phyloP scores from a whole-genome alignment of 208 protist species.

The Trypanosoma theileri region DNA sequence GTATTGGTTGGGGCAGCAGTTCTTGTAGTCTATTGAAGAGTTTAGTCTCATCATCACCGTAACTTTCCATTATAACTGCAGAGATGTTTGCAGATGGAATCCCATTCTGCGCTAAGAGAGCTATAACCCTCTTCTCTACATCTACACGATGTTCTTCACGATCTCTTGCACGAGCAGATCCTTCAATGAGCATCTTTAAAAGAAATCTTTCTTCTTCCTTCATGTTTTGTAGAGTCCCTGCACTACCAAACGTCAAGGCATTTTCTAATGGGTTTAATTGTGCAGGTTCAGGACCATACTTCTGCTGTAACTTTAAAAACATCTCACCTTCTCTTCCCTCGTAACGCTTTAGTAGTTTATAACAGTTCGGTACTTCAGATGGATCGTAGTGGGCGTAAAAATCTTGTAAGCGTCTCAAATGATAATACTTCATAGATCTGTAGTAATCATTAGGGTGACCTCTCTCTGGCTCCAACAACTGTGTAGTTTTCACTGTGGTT shows the following conservation, averaged over 20 bases:
- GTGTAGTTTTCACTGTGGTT: too few species aligned
- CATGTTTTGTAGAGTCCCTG: too few species aligned
- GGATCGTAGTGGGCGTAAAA: constrained; percentile 3
- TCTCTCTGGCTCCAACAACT: too few species aligned
- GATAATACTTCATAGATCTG: background rate
- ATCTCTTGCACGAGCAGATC: background rate
- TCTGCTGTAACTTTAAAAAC: background rate
- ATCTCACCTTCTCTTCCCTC: constrained; percentile 1
- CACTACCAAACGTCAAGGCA: background rate
- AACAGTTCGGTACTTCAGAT: background rate
- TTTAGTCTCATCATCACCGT: background rate
- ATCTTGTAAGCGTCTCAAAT: constrained; percentile 1
- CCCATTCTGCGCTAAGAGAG: background rate
- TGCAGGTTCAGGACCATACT: constrained; percentile 14
- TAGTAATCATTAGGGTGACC: background rate
- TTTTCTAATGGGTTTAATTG: background rate
- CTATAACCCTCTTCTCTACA: background rate
- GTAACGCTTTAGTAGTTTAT: background rate
- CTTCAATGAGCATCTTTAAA: background rate
- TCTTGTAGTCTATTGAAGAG: background rate
- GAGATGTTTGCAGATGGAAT: background rate
- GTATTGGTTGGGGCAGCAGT: too few species aligned
- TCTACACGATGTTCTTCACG: background rate
- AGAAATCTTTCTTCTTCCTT: background rate
- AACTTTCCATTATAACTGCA: background rate